Base-by-base conservation (phyloP, 495 filamentous ascomycete genomes). In the Penicillium robsamsonii region DNA sequence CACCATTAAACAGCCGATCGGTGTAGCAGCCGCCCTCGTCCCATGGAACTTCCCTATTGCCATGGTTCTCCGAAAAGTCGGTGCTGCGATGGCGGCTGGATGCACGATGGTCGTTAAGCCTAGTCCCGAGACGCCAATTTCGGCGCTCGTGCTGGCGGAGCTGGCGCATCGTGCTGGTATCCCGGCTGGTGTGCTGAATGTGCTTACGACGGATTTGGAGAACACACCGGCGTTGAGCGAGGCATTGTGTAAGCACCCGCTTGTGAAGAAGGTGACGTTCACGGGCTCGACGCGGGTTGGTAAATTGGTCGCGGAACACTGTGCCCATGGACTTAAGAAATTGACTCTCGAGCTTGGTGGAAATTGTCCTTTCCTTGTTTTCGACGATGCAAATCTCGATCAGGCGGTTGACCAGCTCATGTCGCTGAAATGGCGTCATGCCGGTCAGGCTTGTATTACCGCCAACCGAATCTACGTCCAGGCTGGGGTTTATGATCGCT, bases 391-490 rank as follows among this genome's bases (percentile, higher is more conserved):
- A 18, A 83, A 89, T 51, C 70, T 89, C 15, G 79, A 87, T 17
- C 75, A 81, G 48, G 84, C 87, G 4, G 70, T 85, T 9, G 75
- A 80, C 22, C 80, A 79, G 46, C 76, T 86, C 17, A 84, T 87
- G 58, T 69, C 77, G 1, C 74, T 83, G 35, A 89, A 89, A 59
- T 89, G 86, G 79, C 79, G 86, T 22, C 82, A 84, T 67, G 81
- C 81, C 0, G 86, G 87, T 5, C 87, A 91, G 66, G 87, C 87
- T 0, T 91, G 87, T 63, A 85, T 90, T 35, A 87, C 86, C 2
- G 86, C 87, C 2, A 91, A 91, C 66, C 68, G 87, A 0, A 78
- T 91, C 40, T 91, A 87, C 64, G 80, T 91, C 1, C 86, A 91
- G 66, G 65, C 69, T 33, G 77, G 76, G 5, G 59, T 85, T 30